These are phyloP conservation scores for Suhomyces yuchorum DNA, from an alignment of 1,139 yeast species.

Conservation along the genomic window DNA sequence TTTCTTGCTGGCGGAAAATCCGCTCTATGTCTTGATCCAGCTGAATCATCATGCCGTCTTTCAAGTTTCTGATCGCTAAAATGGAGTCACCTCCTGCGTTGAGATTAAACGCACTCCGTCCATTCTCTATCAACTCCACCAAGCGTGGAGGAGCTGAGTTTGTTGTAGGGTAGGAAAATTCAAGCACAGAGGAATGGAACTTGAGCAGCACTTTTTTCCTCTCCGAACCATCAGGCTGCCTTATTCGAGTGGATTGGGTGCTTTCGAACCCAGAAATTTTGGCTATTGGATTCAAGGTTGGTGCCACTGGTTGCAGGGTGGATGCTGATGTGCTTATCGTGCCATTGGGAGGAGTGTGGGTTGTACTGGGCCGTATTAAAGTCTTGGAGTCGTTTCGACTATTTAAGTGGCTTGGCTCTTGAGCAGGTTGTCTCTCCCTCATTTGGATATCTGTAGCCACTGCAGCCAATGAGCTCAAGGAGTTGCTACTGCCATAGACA, in stretches of 20 bases:
- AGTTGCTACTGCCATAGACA: conserved; percentile 11
- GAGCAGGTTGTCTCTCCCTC: conserved; percentile 3
- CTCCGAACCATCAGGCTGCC: background rate
- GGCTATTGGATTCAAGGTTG: background rate
- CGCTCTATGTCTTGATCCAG: conserved; percentile 41
- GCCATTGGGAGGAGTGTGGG: background rate
- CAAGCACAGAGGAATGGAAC: conserved; percentile 47
- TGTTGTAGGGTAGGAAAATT: conserved; percentile 60
- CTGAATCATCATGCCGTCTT: conserved; percentile 28
- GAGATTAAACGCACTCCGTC: conserved; percentile 61
- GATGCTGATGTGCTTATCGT: background rate
- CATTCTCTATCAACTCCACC: conserved; percentile 68
- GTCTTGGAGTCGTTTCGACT: background rate
- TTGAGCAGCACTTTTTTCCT: conserved; percentile 35
- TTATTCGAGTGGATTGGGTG: background rate
- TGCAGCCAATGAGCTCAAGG: conserved; percentile 41
- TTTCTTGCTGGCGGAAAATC: conserved; percentile 30
- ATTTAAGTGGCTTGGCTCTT: background rate
- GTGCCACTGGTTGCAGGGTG: background rate
- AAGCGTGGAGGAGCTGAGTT: conserved; percentile 71
- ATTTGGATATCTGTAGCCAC: conserved; percentile 40
- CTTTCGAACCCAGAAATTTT: background rate
- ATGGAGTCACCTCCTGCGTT: conserved; percentile 13
- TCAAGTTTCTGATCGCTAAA: conserved; percentile 17
- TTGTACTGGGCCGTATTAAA: background rate